Percentiles rank a stretch among this genome's conserved stretches.
These are phyloP conservation scores for Lentinula novae-zelandiae DNA, from an alignment of 1,284 basidiomycete species.

Conservation along the genomic window DNA sequence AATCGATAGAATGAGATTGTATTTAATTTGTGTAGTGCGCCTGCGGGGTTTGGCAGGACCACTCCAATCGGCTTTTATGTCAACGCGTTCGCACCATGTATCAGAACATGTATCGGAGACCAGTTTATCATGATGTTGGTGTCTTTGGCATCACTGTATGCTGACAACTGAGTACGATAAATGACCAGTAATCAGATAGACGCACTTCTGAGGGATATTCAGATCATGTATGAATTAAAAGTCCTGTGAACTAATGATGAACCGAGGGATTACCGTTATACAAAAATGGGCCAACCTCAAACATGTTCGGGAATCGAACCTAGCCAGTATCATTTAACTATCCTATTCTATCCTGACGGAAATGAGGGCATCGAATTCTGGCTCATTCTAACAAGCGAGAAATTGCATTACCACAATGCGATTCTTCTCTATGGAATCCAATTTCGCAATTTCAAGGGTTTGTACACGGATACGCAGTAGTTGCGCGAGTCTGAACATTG, in stretches of 20 bases:
- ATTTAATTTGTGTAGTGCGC: conserved; percentile 24
- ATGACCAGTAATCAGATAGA: not conserved
- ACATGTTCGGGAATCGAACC: conserved; percentile 12
- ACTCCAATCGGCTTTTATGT: conserved; percentile 17
- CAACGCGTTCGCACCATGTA: conserved; percentile 19
- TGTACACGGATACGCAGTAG: conserved; percentile 21
- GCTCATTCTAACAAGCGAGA: conserved; percentile 21
- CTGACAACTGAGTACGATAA: not conserved
- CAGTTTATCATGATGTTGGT: conserved; percentile 37
- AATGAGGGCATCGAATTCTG: conserved; percentile 28
- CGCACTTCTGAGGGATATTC: conserved; percentile 26
- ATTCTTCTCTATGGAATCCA: not conserved
- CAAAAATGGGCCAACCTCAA: conserved; percentile 26
- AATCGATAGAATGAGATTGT: conserved; percentile 25
- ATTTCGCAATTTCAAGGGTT: conserved; percentile 21
- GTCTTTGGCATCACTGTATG: conserved; percentile 28
- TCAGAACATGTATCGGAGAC: conserved; percentile 20
- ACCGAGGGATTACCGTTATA: not conserved
- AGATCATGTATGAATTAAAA: conserved; percentile 27
- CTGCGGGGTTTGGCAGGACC: conserved; percentile 19
- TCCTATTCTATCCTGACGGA: conserved; percentile 19
- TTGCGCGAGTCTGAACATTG: conserved; percentile 19
- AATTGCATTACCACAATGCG: conserved; percentile 30
- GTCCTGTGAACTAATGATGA: conserved; percentile 19
- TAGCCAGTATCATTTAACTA: no score